A percentile compares a stretch with the other conserved stretches of the same genome.
phyloP scores from a whole-genome alignment of 2,329 filamentous ascomycete genomes.

The Xylariaceae sp. region DNA sequence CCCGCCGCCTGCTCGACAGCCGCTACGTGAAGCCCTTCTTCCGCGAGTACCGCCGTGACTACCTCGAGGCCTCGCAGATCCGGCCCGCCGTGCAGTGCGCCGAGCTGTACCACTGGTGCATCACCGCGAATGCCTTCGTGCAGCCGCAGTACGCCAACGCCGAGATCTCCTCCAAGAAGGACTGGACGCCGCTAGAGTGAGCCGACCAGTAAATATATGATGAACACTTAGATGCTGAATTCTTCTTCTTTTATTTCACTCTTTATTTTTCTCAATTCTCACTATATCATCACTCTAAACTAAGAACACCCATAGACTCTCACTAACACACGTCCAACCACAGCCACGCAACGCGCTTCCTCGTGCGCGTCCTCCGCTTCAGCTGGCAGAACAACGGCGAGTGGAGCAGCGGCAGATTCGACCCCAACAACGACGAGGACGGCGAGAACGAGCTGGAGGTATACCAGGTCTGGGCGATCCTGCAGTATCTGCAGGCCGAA shows the following conservation, averaged over 20 bases:
- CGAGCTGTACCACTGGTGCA: conserved; percentile 22
- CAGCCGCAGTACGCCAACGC: conserved; percentile 16
- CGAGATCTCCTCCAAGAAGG: conserved; percentile 16
- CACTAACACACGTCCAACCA: not conserved
- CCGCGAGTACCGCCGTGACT: conserved; percentile 29
- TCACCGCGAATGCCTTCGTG: conserved; percentile 21
- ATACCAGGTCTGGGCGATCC: conserved; percentile 30
- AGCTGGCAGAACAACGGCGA: conserved; percentile 29
- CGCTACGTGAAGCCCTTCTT: conserved; percentile 29
- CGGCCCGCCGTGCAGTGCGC: conserved; percentile 22
- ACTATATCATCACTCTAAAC: not conserved
- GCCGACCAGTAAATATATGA: not conserved
- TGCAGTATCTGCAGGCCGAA: conserved; percentile 30
- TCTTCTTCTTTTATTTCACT: not conserved
- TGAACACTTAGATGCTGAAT: not conserved
- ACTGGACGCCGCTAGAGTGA: conserved; percentile 28
- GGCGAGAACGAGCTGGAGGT: conserved; percentile 28
- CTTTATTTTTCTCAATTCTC: not conserved
- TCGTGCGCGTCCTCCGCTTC: conserved; percentile 27
- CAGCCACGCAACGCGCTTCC: conserved; percentile 28
- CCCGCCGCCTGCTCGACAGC: conserved; percentile 23
- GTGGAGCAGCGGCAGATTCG: conserved; percentile 27
- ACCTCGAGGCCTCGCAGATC: conserved; percentile 23
- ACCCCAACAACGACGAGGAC: conserved; percentile 23
- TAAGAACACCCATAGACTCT: not conserved